phyloP scores from a whole-genome alignment of 768 basidiomycete genomes.

The Sarcodon sp. region DNA sequence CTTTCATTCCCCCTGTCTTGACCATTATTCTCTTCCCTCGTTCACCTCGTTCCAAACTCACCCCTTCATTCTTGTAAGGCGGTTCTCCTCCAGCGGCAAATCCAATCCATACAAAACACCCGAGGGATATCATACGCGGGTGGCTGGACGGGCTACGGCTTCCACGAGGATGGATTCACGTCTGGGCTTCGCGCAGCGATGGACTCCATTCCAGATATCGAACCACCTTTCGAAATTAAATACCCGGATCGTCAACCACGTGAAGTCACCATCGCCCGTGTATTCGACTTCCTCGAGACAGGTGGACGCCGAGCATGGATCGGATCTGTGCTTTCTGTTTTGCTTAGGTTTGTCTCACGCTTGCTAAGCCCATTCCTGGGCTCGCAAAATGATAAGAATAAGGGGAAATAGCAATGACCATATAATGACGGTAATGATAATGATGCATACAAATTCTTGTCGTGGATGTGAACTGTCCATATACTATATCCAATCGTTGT shows the following conservation, averaged over 20 bases:
- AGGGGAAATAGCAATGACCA: no score
- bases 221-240: constrained; percentile 29
- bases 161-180: constrained; percentile 72
- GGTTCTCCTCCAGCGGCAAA: constrained; percentile 36
- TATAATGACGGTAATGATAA: no score
- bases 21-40: not conserved
- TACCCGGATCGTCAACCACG: constrained; percentile 20
- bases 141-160: constrained; percentile 67
- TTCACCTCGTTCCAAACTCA: not conserved
- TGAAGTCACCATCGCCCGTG: constrained; percentile 11
- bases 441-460: no score
- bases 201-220: constrained; percentile 10
- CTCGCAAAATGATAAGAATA: no score
- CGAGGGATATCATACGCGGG: constrained; percentile 51
- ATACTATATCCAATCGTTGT: no score
- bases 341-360: constrained; percentile 3
- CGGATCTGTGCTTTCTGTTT: constrained; percentile 13
- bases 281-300: constrained; percentile 28
- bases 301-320: constrained; percentile 19
- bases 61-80: constrained; percentile 21
- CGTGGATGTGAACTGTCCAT: no score
- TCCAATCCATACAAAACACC: constrained; percentile 46
- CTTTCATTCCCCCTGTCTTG: not conserved
- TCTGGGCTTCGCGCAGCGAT: constrained; percentile 24
- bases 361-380: no score